Percentiles rank a stretch among this genome's conserved stretches.
Evolutionary conservation across 345 rosid genomes (phyloP).

Genomic region (Gossypium arboreum): DNA sequence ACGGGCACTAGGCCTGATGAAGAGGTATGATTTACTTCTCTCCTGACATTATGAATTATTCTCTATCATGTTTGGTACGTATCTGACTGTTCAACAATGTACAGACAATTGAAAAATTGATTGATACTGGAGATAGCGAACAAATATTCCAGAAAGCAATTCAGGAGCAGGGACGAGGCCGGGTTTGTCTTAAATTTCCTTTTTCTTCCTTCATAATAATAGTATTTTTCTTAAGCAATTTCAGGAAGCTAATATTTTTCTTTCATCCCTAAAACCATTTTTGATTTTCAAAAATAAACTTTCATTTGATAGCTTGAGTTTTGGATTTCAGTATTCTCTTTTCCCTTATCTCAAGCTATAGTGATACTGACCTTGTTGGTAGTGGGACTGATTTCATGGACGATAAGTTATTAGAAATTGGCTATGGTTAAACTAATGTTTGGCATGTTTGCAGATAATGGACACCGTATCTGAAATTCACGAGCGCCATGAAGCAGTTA

Average conservation of each 20-base stretch:
- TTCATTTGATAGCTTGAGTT: constrained; percentile 14
- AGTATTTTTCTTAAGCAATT: not conserved
- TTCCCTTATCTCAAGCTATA: not conserved
- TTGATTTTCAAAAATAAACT: not conserved
- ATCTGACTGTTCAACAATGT: constrained; percentile 16
- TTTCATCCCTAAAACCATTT: not conserved
- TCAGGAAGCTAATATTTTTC: not conserved
- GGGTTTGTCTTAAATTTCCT: constrained; percentile 44
- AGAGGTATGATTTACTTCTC: constrained; percentile 51
- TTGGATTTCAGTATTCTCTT: not conserved
- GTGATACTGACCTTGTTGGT: not conserved
- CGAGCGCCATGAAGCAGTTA: constrained; percentile 92
- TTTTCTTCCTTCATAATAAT: not conserved
- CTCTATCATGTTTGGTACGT: constrained; percentile 9
- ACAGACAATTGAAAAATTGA: constrained; percentile 82
- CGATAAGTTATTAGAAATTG: constrained; percentile 2
- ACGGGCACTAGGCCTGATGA: constrained; percentile 89
- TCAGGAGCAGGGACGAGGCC: constrained; percentile 92
- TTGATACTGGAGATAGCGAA: constrained; percentile 95
- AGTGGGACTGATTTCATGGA: not conserved
- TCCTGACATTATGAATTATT: constrained; percentile 2
- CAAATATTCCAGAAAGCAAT: constrained; percentile 90
- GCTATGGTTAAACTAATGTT: not conserved
- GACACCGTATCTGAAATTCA: constrained; percentile 98
- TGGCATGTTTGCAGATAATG: constrained; percentile 57